Evolutionary conservation across 163 green algal species (phyloP).

Genomic region (Smithsoniella earleae): DNA sequence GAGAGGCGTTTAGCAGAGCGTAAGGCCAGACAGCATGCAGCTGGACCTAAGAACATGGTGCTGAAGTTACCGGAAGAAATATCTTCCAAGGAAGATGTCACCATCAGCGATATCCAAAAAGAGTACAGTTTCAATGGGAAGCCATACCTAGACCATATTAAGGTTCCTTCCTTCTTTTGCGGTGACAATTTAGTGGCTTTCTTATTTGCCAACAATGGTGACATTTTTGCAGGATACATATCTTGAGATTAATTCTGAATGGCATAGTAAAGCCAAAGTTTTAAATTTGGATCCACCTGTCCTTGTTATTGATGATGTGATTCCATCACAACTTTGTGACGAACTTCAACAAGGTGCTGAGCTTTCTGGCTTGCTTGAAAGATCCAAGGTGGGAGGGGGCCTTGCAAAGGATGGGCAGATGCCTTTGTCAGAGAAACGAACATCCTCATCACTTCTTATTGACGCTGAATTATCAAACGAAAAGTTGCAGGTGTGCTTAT

Average conservation of each 20-base stretch:
- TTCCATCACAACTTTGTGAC: conserved; percentile 1
- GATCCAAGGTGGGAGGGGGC: not conserved
- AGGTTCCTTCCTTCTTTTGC: not conserved
- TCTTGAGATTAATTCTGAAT: not conserved
- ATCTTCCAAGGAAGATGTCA: not conserved
- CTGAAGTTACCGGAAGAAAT: not conserved
- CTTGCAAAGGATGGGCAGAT: not conserved
- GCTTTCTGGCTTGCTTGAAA: too few species aligned
- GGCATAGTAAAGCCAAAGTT: conserved; percentile 1
- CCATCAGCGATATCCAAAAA: not conserved
- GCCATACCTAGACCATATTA: not conserved
- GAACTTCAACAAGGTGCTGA: too few species aligned
- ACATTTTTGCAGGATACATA: conserved; percentile 14
- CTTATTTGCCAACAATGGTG: too few species aligned
- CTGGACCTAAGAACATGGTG: conserved; percentile 12
- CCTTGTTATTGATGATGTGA: conserved; percentile 7
- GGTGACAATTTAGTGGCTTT: too few species aligned
- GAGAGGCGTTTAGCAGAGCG: conserved; percentile 26
- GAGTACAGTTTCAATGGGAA: conserved; percentile 1
- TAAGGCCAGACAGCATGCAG: not conserved
- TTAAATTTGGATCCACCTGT: conserved; percentile 19
- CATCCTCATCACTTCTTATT: conserved; percentile 47
- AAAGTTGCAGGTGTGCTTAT: too few species aligned
- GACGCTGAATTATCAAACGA: conserved; percentile 38
- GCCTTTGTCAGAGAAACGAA: conserved; percentile 39